Evolutionary conservation across 768 basidiomycete species (phyloP), one percentile per base, ranked within the genome.

Genomic region (Mycena vulgaris): DNA sequence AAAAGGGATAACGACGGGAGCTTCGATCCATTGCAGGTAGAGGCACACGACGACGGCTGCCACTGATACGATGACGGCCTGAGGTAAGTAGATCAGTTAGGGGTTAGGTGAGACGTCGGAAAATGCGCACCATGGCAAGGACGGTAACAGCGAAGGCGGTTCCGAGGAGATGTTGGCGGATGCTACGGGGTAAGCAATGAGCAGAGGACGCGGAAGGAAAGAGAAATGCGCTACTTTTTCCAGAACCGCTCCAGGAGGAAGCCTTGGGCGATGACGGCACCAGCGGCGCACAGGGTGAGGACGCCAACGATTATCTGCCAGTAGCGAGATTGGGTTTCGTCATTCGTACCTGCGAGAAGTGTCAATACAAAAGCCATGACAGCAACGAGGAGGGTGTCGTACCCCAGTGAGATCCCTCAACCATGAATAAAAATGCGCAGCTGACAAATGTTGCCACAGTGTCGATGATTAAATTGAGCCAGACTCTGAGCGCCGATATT

Each of bases 381-480:
- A 28, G 31, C 1, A 33, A n/a, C 2, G 19, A 31, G 40, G 9
- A 16, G 13, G 8, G 3, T 8, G 5, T 2, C 52, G 8, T 57
- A 68, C 67, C 66, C 71, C 71, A 72, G 60, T 71, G 58, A 5
- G 70, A 66, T 10, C 62, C 62, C 23, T 72, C 49, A n/a, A 72
- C 71, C 57, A 49, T 60, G 58, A 47, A 68, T 49, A 72, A 58
- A 51, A 72, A 72, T 14, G 58, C 58, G 23, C 55, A 64, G 17
- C 66, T 57, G 13, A 28, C 27, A 14, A 60, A 11, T 28, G 71
- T 64, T 40, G 49, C 62, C 1, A 40, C 39, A 23, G 49, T 64
- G 58, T 72, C 71, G 62, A 72, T 52, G 42, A 64, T 8, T 1
- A 72, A 14, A 28, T 57, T 72, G 10, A 65, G 42, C 21, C 57